Base-by-base conservation (phyloP, 805 yeast genomes). In the Candida pseudoglaebosa region DNA sequence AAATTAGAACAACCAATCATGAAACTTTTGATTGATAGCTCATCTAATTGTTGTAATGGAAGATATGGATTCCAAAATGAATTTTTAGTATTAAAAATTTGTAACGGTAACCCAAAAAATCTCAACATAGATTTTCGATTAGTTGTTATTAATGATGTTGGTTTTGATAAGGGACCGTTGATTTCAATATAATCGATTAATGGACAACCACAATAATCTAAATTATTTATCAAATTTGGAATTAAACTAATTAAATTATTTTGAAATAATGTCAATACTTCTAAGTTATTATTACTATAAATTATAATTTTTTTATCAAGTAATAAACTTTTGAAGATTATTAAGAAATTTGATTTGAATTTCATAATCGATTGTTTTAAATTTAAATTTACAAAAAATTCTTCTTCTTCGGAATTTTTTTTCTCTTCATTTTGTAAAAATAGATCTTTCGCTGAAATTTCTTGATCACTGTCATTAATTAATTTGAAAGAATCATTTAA, bases 1-100 rank as follows among this genome's bases (percentile, higher is more conserved):
- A 90, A 80, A 61, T 93, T 93, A 4, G 97, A 89, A 30, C 95
- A 82, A 1, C 99, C 99, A 35, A 87, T 75, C 54, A 86, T 64
- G 48, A 78, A 93, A 54, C 80, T 79, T 24, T 72, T 65, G 0
- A 90, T 74, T 22, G 67, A 69, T 37, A 93, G 67, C 48, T 84
- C 89, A 37, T 84, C 84, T 40, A 91, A 65, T 54, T 91, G 98
- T 58, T 91, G 99, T 39, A 93, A 65, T 0, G 98, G 95, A n/a
- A 90, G 72, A 61, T 91, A 93, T 2, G 99, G 98, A 49, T 84
- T 82, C 71, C 95, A 90, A 43, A 91, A 72, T 1, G 95, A 89
- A 32, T 95, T 95, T 48, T 78, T 76, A 5, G 73, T 68, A 36
- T 88, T 88, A 61, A 93, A 93, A 1, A 89, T 59, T 49, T 84